phyloP scores from a whole-genome alignment of 2,329 filamentous ascomycete species.

The Whalleya microplaca region DNA sequence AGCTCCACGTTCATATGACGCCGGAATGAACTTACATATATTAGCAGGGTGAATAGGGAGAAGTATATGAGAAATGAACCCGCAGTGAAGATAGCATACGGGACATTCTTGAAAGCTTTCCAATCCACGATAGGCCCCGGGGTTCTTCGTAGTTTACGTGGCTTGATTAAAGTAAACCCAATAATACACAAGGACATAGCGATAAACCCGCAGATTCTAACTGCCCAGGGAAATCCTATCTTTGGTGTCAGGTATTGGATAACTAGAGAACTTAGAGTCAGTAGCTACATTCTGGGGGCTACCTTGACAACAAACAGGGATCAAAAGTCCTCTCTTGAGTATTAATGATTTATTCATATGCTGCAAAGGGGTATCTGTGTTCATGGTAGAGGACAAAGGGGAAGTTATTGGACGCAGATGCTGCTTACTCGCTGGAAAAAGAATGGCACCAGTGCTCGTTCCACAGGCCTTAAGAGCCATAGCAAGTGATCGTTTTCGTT shows the following conservation, averaged over 20 bases:
- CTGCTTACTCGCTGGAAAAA: slow-evolving; percentile 38
- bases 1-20: neutral
- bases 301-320: neutral
- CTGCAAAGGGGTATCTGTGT: too few species aligned
- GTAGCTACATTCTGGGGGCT: neutral
- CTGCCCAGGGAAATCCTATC: slow-evolving; percentile 60
- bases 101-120: slow-evolving; percentile 12
- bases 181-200: slow-evolving; percentile 7
- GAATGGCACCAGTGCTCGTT: slow-evolving; percentile 38
- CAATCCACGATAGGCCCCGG: slow-evolving; percentile 14
- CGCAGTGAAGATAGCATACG: slow-evolving; percentile 39
- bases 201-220: slow-evolving; percentile 52
- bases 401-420: neutral
- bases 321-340: neutral
- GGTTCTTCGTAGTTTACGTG: slow-evolving; percentile 9
- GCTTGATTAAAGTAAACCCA: slow-evolving; percentile 14
- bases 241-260: slow-evolving; percentile 49
- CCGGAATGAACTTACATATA: slow-evolving; percentile 20
- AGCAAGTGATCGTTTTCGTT: slow-evolving; percentile 31
- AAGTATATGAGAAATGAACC: slow-evolving; percentile 41
- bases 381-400: neutral
- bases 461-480: slow-evolving; percentile 29
- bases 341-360: too few species aligned
- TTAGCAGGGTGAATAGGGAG: slow-evolving; percentile 25
- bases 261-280: slow-evolving; percentile 26